phyloP scores from a whole-genome alignment of 352 stramenopile genomes.

The Phytophthora kernoviae region DNA sequence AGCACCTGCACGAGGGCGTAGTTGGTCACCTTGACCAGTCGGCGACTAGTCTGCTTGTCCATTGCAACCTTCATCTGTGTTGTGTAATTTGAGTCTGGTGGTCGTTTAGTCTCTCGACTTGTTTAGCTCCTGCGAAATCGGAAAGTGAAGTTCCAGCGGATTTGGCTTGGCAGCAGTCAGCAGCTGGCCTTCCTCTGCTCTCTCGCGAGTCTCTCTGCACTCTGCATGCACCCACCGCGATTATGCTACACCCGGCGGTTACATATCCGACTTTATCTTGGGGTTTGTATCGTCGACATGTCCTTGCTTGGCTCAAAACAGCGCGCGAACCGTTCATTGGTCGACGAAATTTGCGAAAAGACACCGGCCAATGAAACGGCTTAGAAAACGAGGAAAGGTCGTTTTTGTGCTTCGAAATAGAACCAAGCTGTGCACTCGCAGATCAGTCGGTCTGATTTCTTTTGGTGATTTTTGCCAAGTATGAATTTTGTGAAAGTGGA shows the following conservation, averaged over 20 bases:
- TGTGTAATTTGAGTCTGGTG: slow-evolving; percentile 3
- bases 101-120: slow-evolving; percentile 1
- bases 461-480: slow-evolving; percentile 2
- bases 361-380: neutral
- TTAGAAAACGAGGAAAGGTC: neutral
- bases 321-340: too few relatives aligned
- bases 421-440: slow-evolving; percentile 1
- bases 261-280: slow-evolving; percentile 13
- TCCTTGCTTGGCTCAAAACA: too few relatives aligned
- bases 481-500: neutral
- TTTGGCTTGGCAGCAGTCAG: neutral
- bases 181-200: slow-evolving; percentile 13
- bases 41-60: slow-evolving; percentile 39
- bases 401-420: neutral
- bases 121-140: slow-evolving; percentile 6
- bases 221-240: slow-evolving; percentile 18
- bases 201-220: too few relatives aligned
- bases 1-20: slow-evolving; percentile 48
- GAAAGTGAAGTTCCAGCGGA: slow-evolving; percentile 30
- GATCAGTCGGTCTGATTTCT: slow-evolving; percentile 2
- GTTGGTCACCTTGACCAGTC: slow-evolving; percentile 47
- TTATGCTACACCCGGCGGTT: slow-evolving; percentile 18
- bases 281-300: too few relatives aligned
- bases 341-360: too few relatives aligned
- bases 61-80: slow-evolving; percentile 31